Evolutionary conservation across 176 grass and related monocot genomes (phyloP).

Genomic region (Thalia dealbata): DNA sequence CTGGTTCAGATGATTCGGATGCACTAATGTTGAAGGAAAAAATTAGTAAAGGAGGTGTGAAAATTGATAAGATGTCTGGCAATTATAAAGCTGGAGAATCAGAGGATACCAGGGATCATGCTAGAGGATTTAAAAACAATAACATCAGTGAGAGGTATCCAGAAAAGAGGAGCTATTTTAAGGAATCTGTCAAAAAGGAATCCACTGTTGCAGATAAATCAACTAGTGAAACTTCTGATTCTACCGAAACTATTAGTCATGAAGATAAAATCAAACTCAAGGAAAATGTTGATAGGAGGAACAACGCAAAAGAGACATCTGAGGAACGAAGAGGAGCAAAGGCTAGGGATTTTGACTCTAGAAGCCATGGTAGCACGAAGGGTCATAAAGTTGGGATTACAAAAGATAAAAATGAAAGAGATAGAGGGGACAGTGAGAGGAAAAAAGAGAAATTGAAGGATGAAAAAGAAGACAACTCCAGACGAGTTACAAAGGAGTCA

Average conservation of each 20-base stretch:
- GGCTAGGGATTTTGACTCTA: slow-evolving; percentile 19
- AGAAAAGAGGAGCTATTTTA: slow-evolving; percentile 27
- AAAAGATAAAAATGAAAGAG: slow-evolving; percentile 43
- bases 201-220: slow-evolving; percentile 26
- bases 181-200: slow-evolving; percentile 22
- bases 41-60: slow-evolving; percentile 9
- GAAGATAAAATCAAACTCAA: slow-evolving; percentile 33
- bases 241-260: slow-evolving; percentile 21
- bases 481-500: slow-evolving; percentile 30
- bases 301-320: slow-evolving; percentile 39
- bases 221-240: slow-evolving; percentile 23
- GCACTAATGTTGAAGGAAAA: slow-evolving; percentile 18
- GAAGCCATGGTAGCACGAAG: slow-evolving; percentile 6
- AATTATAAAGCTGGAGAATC: slow-evolving; percentile 22
- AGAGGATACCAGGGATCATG: background rate
- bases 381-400: background rate
- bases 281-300: slow-evolving; percentile 30
- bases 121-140: slow-evolving; percentile 26
- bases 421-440: slow-evolving; percentile 43
- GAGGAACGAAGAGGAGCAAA: slow-evolving; percentile 23
- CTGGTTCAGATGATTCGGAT: slow-evolving; percentile 6
- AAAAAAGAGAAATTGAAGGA: slow-evolving; percentile 35
- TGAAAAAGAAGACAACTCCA: slow-evolving; percentile 35
- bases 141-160: slow-evolving; percentile 18
- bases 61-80: slow-evolving; percentile 3